Base-by-base conservation (phyloP, 2,329 filamentous ascomycete species). In the Penicillium occitanis region DNA sequence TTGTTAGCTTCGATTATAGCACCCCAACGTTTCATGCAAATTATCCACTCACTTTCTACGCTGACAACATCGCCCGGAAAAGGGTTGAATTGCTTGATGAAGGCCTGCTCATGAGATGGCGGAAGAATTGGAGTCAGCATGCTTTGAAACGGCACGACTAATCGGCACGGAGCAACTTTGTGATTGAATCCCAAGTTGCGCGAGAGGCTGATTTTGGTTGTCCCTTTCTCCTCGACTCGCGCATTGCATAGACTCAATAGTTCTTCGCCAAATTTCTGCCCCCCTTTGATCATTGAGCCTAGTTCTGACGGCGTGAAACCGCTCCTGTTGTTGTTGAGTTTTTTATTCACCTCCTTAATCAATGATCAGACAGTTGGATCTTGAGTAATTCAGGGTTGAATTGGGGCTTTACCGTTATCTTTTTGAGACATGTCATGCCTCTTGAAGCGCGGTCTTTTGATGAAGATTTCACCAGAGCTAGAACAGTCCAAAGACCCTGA, bases 91-190 rank as follows among this genome's bases (percentile, higher is more conserved):
- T 80, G 80, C 59, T 88, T 89, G 73, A 88, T 80, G 4, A 86
- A 88, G 60, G 90, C 82, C 53, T 88, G 87, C 69, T 94, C 91
- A 42, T 92, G 84, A 61, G 88, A 77, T 80, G 84, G 69, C 2
- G 95, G 95, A 58, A 98, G 83, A 46, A 88, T 93, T 3, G 93
- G 91, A 14, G 90, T 92, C 71, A 99, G 84, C 58, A 91, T 93
- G 28, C 88, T 85, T 77, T 98, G 93, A 57, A 96, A 88, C 0
- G 95, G 95, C 6, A 99, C 91, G 4, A 97, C 95, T 58, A 99
- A 83, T 42, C 87, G 87, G 72, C 91, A 96, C 1, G 94, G 93
- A 1, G 92, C 91, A 37, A 87, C 82, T 75, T 91, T 94, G 76
- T 92, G 89, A 68, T 91, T 93, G 82, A 99, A 99, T 2, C 87